Conservation (phyloP, 352 stramenopile species). For the Blastocystis sp. region DNA sequence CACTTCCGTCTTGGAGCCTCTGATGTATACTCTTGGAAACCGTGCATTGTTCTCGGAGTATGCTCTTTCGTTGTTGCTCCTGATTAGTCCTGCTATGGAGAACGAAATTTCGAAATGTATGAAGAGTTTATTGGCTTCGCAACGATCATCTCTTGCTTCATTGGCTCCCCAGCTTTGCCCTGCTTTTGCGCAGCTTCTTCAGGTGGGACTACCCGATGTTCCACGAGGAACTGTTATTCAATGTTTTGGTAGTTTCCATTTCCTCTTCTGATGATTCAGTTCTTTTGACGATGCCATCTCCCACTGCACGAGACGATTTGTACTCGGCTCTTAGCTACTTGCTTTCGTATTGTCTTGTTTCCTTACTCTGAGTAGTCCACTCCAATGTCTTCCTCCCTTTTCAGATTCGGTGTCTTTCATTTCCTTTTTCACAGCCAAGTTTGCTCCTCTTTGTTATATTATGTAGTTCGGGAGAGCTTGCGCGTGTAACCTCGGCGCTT, state of each 20-base stretch:
- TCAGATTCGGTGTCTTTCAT: too few species aligned
- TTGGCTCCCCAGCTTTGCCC: neutral
- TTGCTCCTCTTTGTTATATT: too few species aligned
- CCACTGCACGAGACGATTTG: too few species aligned
- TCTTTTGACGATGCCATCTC: too few species aligned
- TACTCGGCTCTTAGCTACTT: too few species aligned
- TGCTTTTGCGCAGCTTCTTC: neutral
- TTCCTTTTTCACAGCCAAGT: too few species aligned
- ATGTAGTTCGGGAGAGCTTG: too few species aligned
- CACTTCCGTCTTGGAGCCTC: neutral
- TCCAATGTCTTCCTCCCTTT: too few species aligned
- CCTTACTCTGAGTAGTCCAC: too few species aligned
- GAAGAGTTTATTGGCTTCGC: neutral
- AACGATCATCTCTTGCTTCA: neutral
- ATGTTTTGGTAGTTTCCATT: neutral
- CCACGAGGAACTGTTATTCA: neutral
- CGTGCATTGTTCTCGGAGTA: neutral
- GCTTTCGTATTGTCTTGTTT: too few species aligned
- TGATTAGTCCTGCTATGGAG: neutral
- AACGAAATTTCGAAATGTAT: slow-evolving; percentile 9
- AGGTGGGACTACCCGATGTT: neutral
- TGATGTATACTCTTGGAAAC: neutral
- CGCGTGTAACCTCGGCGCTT: too few species aligned
- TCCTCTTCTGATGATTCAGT: too few species aligned
- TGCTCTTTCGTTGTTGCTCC: neutral